Evolutionary conservation across 108 stramenopile species (phyloP).

Genomic region (Parietichytrium sp.): DNA sequence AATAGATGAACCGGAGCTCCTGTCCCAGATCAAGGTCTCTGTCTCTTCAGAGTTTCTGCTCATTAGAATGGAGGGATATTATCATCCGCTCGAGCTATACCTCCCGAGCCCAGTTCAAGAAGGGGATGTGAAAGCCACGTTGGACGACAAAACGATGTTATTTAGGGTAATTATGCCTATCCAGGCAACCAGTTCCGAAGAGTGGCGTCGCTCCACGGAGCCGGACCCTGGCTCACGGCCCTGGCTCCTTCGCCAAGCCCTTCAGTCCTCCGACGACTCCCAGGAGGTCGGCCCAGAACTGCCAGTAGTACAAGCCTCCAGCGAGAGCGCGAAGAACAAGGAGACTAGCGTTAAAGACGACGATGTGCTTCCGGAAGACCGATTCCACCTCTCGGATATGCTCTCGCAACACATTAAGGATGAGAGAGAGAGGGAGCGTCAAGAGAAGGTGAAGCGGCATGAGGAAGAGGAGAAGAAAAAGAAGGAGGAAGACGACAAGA

Average conservation of each 20-base stretch:
- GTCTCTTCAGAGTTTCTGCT: neutral
- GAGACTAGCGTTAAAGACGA: constrained; percentile 38
- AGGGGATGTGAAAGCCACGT: neutral
- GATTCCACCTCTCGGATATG: constrained; percentile 49
- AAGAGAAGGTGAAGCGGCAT: neutral
- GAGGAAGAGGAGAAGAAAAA: neutral
- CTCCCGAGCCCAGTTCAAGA: neutral
- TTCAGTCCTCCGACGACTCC: no score
- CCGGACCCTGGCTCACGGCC: constrained; percentile 46
- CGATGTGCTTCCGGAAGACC: constrained; percentile 49
- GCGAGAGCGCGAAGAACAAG: neutral
- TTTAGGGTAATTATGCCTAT: neutral
- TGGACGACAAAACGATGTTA: neutral
- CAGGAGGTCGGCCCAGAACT: no score
- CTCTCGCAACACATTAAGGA: constrained; percentile 45
- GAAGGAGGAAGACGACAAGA: neutral
- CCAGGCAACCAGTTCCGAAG: neutral
- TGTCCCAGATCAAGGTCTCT: neutral
- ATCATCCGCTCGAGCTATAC: neutral
- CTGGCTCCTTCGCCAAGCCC: constrained; percentile 45
- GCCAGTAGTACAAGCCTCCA: no score
- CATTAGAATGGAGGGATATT: neutral
- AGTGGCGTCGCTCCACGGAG: neutral
- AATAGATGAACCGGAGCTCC: neutral
- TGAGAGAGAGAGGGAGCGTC: neutral